Evolutionary conservation across 805 yeast species (phyloP).

Genomic region (Wickerhamiella qilinensis): DNA sequence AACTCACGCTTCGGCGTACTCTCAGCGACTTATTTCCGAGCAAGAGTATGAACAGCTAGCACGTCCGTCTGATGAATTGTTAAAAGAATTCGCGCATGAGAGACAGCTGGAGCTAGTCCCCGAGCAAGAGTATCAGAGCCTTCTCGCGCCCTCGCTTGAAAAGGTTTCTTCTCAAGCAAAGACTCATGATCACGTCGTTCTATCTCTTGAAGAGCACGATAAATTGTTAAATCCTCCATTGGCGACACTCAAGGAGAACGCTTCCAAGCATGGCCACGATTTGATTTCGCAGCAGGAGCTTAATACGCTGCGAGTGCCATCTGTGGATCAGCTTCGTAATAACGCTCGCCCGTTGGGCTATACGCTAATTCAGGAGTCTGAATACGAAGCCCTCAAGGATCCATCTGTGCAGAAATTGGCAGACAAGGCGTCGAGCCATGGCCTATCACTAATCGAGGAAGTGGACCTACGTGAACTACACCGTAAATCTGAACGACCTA

Average conservation of each 20-base stretch:
- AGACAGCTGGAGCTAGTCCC: not conserved
- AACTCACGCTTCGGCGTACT: not conserved
- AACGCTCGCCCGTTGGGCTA: constrained; percentile 1
- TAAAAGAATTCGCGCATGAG: not conserved
- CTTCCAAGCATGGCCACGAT: not conserved
- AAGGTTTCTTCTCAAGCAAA: not conserved
- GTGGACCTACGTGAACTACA: constrained; percentile 27
- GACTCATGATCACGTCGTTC: constrained; percentile 8
- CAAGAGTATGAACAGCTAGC: not conserved
- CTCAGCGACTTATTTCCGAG: not conserved
- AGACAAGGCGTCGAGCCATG: not conserved
- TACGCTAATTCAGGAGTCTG: not conserved
- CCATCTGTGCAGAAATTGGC: not conserved
- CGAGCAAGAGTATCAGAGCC: not conserved
- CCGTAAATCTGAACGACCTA: constrained; percentile 1
- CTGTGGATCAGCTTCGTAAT: not conserved
- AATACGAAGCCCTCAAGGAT: not conserved
- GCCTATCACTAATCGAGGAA: not conserved
- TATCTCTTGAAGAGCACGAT: constrained; percentile 11
- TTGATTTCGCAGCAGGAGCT: not conserved
- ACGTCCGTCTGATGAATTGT: not conserved
- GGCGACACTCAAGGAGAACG: not conserved
- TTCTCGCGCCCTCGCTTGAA: not conserved
- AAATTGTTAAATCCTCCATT: constrained; percentile 5
- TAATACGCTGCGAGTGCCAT: not conserved